Base-by-base conservation (phyloP, 2,329 filamentous ascomycete genomes). In the Fusarium denticulatum region DNA sequence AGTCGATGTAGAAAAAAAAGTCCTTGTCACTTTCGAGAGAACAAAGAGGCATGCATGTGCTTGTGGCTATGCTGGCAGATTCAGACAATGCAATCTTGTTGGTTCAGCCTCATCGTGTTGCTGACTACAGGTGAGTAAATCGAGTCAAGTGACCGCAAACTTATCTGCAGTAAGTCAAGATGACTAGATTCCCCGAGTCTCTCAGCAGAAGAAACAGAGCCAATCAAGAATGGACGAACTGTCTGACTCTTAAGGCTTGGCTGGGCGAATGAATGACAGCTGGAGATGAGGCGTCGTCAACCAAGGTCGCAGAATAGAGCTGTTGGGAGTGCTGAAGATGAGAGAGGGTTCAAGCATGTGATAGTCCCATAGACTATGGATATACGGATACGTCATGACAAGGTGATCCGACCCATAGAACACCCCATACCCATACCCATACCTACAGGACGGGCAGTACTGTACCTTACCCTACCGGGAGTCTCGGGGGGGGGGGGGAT, bases 281-380 rank as follows among this genome's bases (percentile, higher is more conserved):
- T 53, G 58, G 62, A 72, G 36, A 53, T 74, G 68, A 74, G 67
- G 63, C 59, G 71, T 67, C 61, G 58, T 69, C 67, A 69, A 69
- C 37, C 28, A 53, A 56, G 39, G 59, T 52, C 40, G 65, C 49
- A 64, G n/a, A 69, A 46, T 46, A 70, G 66, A 71, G 67, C 56
- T 73, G 71, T 71, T 71, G 67, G 58, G 69, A 50, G 36, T 34
- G 40, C 42, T 63, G 49, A 55, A 59, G 50, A 53, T 46, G 34
- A 57, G 63, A 47, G 24, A 63, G 63, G 63, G 37, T 69, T 49
- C 30, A 78, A 77, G 76, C 76, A 77, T 77, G 76, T 77, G 76
- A 77, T 76, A 69, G 64, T 76, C 59, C 71, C 46, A 59, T 77
- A 78, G 47, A 60, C 49, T 64, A 69, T 71, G 60, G 72, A 69